Evolutionary conservation across 805 yeast species (phyloP), one percentile per base, ranked within the genome.

Genomic region (Monosporozyma aquatica): DNA sequence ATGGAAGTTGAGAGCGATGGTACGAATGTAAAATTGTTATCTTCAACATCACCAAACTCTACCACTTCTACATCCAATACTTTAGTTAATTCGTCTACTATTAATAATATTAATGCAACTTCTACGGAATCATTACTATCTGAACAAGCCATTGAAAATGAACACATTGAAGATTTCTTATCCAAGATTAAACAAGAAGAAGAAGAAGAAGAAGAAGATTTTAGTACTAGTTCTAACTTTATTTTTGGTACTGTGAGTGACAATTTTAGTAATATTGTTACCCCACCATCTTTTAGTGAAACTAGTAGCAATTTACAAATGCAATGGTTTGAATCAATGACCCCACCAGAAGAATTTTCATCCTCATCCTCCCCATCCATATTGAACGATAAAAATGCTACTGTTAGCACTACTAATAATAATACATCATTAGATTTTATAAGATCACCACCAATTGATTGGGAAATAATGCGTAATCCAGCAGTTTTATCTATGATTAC

Each of bases 381-480:
- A n/a, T n/a, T n/a, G n/a, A n/a, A n/a, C n/a, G n/a, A n/a, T n/a
- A n/a, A n/a, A n/a, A n/a, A n/a, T n/a, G n/a, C n/a, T n/a, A n/a
- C n/a, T n/a, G n/a, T n/a, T n/a, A n/a, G n/a, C n/a, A n/a, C n/a
- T n/a, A n/a, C n/a, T n/a, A 15, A 32, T 18, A 11, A 21, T 18
- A 32, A 32, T 20, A 5, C 17, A 18, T 20, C 35, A 32, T 32
- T 32, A 18, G 35, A 32, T 9, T 32, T 32, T 17, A 15, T 24
- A 25, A 24, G 20, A 24, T 25, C 27, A 36, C 34, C 34, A 15
- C 27, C 30, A 36, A 36, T 36, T 21, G 30, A 37, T 27, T 37
- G 40, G 40, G 40, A 37, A 37, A 15, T 37, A 24, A 26, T 24
- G 30, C 29, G 40, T 27, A 37, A 37, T 37, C 40, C 40, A 37